Evolutionary conservation across 2,329 filamentous ascomycete species (phyloP).

Genomic region (Aspergillus brasiliensis): DNA sequence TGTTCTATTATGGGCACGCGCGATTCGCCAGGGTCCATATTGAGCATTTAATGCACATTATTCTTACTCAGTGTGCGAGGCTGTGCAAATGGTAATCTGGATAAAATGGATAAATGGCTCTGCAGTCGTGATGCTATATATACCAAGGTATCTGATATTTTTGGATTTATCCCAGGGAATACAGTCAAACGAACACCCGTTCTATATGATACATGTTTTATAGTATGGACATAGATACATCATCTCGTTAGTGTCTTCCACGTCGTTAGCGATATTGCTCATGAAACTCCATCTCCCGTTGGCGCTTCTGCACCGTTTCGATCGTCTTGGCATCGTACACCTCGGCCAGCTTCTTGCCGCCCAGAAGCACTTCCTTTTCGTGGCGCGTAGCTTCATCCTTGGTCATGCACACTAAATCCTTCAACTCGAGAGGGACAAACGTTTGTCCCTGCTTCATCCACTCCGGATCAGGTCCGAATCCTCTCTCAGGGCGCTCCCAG

Average conservation of each 20-base stretch:
- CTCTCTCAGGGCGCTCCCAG: constrained; percentile 69
- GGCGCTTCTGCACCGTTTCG: constrained; percentile 65
- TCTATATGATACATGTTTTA: background rate
- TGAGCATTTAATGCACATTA: background rate
- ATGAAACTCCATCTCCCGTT: constrained; percentile 66
- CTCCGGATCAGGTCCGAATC: constrained; percentile 63
- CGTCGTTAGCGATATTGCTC: constrained; percentile 49
- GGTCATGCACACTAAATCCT: constrained; percentile 85
- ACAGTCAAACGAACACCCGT: too few species aligned
- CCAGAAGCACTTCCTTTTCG: constrained; percentile 76
- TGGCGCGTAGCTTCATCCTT: constrained; percentile 84
- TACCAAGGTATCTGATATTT: background rate
- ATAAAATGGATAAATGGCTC: too few species aligned
- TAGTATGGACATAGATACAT: background rate
- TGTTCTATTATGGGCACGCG: background rate
- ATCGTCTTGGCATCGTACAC: constrained; percentile 73
- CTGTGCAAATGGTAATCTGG: too few species aligned
- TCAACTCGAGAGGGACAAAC: constrained; percentile 66
- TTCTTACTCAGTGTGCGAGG: too few species aligned
- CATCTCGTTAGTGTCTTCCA: background rate
- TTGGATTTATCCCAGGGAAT: too few species aligned
- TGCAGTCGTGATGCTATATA: background rate
- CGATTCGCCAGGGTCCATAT: background rate
- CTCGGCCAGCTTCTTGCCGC: constrained; percentile 66
- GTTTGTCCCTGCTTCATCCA: constrained; percentile 70